A percentile compares a stretch with the other conserved stretches of the same genome.
Conservation (phyloP, 495 filamentous ascomycete genomes). For the Penicillium malachiteum region DNA sequence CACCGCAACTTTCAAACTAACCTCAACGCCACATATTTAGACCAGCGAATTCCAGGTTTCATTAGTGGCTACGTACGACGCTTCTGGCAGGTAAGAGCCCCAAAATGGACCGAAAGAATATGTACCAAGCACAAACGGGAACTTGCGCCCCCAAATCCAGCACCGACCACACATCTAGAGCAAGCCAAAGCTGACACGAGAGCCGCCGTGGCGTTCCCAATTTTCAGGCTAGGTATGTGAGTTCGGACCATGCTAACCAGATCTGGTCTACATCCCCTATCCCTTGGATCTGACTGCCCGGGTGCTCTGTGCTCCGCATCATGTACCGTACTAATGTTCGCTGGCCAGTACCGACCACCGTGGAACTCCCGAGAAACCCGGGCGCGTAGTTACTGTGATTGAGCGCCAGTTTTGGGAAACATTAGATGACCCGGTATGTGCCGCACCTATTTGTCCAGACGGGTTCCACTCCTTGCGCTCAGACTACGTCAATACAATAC, state of each 20-base stretch:
- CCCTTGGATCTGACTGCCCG: background rate
- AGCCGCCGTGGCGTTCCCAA: constrained; percentile 6
- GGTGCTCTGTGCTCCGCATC: background rate
- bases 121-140: too few relatives aligned
- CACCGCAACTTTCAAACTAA: constrained; percentile 3
- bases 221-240: constrained; percentile 36
- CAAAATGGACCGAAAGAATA: background rate
- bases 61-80: constrained; percentile 91
- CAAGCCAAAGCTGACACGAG: constrained; percentile 8
- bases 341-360: constrained; percentile 78
- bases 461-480: background rate
- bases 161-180: background rate
- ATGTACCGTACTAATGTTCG: too few relatives aligned
- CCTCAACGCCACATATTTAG: constrained; percentile 40
- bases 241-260: too few relatives aligned
- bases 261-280: background rate
- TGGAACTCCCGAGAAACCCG: constrained; percentile 81
- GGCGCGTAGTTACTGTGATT: constrained; percentile 92
- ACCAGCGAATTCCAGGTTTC: constrained; percentile 83
- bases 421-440: constrained; percentile 60
- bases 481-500: background rate
- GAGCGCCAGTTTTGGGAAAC: constrained; percentile 76
- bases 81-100: constrained; percentile 80
- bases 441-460: background rate
- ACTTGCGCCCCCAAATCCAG: background rate